These are phyloP conservation scores for Neurospora intermedia DNA, from an alignment of 495 filamentous ascomycete genomes.

Conservation along the genomic window DNA sequence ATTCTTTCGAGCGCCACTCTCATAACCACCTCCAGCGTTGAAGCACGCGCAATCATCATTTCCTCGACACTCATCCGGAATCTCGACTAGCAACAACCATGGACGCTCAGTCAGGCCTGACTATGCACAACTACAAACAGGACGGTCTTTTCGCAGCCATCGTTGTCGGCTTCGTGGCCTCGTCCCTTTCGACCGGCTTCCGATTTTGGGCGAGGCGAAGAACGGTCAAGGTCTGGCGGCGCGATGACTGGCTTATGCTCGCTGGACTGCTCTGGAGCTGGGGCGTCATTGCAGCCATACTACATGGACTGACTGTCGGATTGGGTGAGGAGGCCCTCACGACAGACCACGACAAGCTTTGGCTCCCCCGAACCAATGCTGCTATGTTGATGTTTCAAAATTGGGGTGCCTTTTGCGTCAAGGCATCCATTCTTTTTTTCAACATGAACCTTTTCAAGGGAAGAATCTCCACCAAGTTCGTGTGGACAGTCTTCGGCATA, in stretches of 20 bases:
- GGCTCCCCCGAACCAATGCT: background rate
- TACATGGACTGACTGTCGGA: background rate
- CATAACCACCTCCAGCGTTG: background rate
- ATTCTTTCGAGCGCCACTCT: background rate
- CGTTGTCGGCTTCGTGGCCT: background rate
- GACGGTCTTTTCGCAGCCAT: background rate
- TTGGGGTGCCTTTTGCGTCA: conserved; percentile 1
- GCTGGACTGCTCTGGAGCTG: conserved; percentile 2
- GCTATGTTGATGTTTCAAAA: background rate
- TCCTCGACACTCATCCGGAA: background rate
- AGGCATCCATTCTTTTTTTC: conserved; percentile 6
- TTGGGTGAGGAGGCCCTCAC: background rate
- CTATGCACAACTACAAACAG: background rate
- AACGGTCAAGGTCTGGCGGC: background rate
- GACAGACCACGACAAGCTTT: background rate
- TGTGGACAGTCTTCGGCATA: conserved; percentile 1
- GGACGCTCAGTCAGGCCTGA: background rate
- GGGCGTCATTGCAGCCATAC: background rate
- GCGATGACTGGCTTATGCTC: conserved; percentile 7
- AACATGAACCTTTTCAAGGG: conserved; percentile 6
- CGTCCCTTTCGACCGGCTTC: background rate
- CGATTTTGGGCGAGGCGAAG: background rate
- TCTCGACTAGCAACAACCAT: background rate
- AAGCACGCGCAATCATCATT: background rate
- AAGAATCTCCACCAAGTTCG: background rate